Conservation (phyloP, 2,329 filamentous ascomycete species). For the Exophiala calicioides region DNA sequence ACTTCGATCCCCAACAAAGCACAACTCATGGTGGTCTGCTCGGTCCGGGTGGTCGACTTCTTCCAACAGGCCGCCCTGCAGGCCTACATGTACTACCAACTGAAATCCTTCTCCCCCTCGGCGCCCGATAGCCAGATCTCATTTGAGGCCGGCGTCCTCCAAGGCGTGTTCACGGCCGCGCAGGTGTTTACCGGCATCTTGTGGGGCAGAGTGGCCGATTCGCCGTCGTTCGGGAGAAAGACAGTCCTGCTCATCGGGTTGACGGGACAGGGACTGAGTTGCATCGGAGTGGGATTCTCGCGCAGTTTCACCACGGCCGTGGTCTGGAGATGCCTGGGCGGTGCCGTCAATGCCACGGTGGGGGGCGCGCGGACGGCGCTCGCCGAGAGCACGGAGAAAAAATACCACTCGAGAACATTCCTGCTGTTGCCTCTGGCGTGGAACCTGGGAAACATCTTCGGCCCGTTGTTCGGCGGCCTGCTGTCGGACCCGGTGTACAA, state of each 20-base stretch:
- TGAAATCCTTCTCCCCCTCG: constrained; percentile 65
- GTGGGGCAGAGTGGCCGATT: constrained; percentile 64
- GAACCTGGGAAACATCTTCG: constrained; percentile 62
- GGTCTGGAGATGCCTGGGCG: constrained; percentile 64
- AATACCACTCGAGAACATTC: constrained; percentile 58
- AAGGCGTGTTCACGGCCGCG: constrained; percentile 70
- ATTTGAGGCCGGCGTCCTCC: constrained; percentile 68
- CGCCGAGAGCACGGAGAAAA: constrained; percentile 71
- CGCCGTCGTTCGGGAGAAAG: constrained; percentile 62
- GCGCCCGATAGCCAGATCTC: constrained; percentile 61
- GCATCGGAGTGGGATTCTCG: constrained; percentile 68
- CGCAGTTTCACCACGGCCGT: constrained; percentile 64
- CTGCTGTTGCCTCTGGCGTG: constrained; percentile 66
- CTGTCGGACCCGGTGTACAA: constrained; percentile 66
- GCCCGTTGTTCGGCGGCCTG: constrained; percentile 62
- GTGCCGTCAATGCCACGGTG: constrained; percentile 70
- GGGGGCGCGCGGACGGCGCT: constrained; percentile 74
- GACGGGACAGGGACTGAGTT: constrained; percentile 65
- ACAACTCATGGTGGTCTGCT: constrained; percentile 69
- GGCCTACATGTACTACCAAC: constrained; percentile 76
- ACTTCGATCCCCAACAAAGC: constrained; percentile 66
- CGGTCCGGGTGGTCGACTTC: constrained; percentile 76
- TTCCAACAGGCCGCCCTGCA: constrained; percentile 70
- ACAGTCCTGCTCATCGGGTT: constrained; percentile 75
- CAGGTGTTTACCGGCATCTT: constrained; percentile 75